Conservation (phyloP, 1,284 basidiomycete genomes). For the Mycosarcoma mackinlayi region DNA sequence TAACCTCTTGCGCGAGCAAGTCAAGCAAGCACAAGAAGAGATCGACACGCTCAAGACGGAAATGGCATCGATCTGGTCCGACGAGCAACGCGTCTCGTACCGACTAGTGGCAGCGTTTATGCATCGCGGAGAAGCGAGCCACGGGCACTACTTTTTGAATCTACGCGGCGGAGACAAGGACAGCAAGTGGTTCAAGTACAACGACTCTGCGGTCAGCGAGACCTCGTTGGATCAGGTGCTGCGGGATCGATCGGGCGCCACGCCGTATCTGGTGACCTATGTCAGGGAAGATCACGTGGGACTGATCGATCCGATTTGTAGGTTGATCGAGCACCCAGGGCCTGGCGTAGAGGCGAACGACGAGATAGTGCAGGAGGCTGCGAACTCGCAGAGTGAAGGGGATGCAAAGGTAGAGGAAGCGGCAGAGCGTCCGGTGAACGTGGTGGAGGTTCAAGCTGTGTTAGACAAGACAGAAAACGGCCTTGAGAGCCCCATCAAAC, state of each 20-base stretch:
- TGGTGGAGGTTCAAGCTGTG: background rate
- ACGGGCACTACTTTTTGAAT: slow-evolving; percentile 67
- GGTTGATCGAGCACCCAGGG: slow-evolving; percentile 17
- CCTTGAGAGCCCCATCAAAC: slow-evolving; percentile 39
- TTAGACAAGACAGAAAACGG: slow-evolving; percentile 10
- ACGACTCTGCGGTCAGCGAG: slow-evolving; percentile 53
- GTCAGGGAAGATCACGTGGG: slow-evolving; percentile 49
- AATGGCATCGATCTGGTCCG: slow-evolving; percentile 82
- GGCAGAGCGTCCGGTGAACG: slow-evolving; percentile 5
- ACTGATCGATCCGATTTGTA: slow-evolving; percentile 47
- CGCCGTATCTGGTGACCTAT: slow-evolving; percentile 65
- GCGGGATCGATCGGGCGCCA: slow-evolving; percentile 61
- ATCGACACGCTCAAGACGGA: slow-evolving; percentile 74
- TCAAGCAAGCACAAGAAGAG: slow-evolving; percentile 73
- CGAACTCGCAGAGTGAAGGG: background rate
- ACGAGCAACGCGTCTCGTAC: slow-evolving; percentile 78
- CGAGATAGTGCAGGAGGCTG: background rate
- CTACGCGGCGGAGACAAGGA: slow-evolving; percentile 37
- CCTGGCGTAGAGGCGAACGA: slow-evolving; percentile 16
- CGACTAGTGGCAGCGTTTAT: slow-evolving; percentile 95
- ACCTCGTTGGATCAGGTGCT: slow-evolving; percentile 50
- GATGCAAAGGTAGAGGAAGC: background rate
- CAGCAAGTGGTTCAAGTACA: slow-evolving; percentile 62
- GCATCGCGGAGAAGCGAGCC: slow-evolving; percentile 74
- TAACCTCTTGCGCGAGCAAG: slow-evolving; percentile 72